Conservation (phyloP, 495 filamentous ascomycete genomes). For the Lepidopterella palustris region DNA sequence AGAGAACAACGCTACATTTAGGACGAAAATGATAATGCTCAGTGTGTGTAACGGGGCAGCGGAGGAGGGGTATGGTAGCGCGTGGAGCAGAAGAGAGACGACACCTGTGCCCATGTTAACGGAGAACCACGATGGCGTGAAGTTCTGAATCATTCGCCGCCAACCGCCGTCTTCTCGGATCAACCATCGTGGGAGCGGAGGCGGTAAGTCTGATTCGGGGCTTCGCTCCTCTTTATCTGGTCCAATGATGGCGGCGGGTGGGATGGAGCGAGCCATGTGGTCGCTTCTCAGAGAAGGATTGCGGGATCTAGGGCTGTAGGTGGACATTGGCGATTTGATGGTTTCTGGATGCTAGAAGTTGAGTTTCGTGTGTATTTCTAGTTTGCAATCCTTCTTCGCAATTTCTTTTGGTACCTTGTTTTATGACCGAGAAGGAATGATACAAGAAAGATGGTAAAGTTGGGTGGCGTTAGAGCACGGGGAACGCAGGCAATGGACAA, state of each 20-base stretch:
- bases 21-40: constrained; percentile 47
- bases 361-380: too few relatives aligned
- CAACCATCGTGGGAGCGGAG: not conserved
- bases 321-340: too few relatives aligned
- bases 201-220: not conserved
- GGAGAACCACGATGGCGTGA: constrained; percentile 38
- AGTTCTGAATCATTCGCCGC: constrained; percentile 19
- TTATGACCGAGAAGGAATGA: too few relatives aligned
- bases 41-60: constrained; percentile 46
- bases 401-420: too few relatives aligned
- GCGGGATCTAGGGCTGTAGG: too few relatives aligned
- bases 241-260: not conserved
- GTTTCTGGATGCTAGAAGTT: too few relatives aligned
- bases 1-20: constrained; percentile 50
- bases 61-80: constrained; percentile 48
- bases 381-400: too few relatives aligned
- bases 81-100: constrained; percentile 53
- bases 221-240: not conserved
- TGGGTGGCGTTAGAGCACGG: too few relatives aligned
- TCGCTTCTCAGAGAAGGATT: too few relatives aligned
- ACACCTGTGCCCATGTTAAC: constrained; percentile 64
- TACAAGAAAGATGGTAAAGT: too few relatives aligned
- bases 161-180: constrained; percentile 6
- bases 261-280: not conserved
- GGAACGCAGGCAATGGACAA: too few relatives aligned